Evolutionary conservation across 495 filamentous ascomycete genomes (phyloP).

Genomic region (Lindgomyces ingoldianus): DNA sequence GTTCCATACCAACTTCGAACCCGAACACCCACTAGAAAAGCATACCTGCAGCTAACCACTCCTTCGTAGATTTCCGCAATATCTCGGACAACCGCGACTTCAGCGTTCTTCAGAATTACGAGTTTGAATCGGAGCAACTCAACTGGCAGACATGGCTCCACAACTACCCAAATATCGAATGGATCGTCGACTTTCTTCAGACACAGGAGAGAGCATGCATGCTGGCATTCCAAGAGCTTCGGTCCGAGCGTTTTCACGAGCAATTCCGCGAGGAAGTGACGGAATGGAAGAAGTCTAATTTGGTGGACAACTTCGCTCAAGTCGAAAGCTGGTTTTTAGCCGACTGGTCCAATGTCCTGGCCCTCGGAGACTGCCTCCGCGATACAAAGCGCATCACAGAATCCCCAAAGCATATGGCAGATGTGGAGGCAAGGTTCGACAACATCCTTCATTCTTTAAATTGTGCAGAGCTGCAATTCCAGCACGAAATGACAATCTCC

Average conservation of each 20-base stretch:
- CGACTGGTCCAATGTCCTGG: neutral
- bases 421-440: no score
- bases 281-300: no score
- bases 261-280: neutral
- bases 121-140: neutral
- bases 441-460: no score
- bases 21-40: no score
- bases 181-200: neutral
- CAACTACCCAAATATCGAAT: neutral
- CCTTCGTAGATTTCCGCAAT: neutral
- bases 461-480: no score
- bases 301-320: no score
- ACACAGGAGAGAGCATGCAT: neutral
- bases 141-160: neutral
- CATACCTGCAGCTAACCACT: no score
- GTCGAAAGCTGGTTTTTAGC: no score
- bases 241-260: neutral
- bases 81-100: conserved; percentile 21
- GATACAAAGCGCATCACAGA: neutral
- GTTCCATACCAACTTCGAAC: no score
- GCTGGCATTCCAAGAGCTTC: neutral
- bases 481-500: no score
- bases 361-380: no score
- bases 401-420: no score
- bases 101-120: conserved; percentile 14